Evolutionary conservation across 2,329 filamentous ascomycete genomes (phyloP), one percentile per base, ranked within the genome.

Genomic region (Corinectria fuckeliana): DNA sequence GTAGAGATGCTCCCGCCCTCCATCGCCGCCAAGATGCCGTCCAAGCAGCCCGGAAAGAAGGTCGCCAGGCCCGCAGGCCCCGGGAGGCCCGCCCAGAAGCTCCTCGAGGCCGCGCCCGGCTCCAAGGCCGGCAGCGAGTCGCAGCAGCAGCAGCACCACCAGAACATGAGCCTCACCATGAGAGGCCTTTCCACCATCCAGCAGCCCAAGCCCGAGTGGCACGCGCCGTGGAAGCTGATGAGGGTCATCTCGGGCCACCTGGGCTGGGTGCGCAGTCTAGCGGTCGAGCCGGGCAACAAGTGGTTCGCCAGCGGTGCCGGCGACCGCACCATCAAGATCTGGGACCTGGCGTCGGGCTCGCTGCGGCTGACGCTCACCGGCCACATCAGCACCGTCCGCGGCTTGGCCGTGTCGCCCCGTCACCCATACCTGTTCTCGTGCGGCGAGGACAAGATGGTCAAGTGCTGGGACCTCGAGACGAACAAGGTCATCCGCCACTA

Each of bases 391-490:
- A 96, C 92, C 4, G 93, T 97, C 1, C 88, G 93, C 52, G 95
- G 95, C 2, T 84, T 99, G 47, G 95, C 94, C 0, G 92, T 99
- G 7, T 97, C 92, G 18, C 91, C 93, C 14, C 84, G 95, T 45
- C 95, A 99, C 78, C 96, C 95, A 0, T 99, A 99, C 73, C 85
- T 99, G 9, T 99, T 99, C 77, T 97, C 93, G 10, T 99, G 95
- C 72, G 96, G 92, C 58, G 95, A 99, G 77, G 95, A 99, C 76
- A 99, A 99, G 81, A 97, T 97, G 93, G 95, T 99, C 63, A 99
- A 99, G 78, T 99, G 95, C 79, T 99, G 95, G 95, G 95, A 99
- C 80, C 80, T 99, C 66, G 95, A 99, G 77, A 97, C 94, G n/a
- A 99, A 99, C 81, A 97, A 97, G 77, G 95, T 99, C 60, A 97